A percentile compares a stretch with the other conserved stretches of the same genome.
These are phyloP conservation scores for Terfezia claveryi DNA, from an alignment of 495 filamentous ascomycete genomes.

Conservation along the genomic window DNA sequence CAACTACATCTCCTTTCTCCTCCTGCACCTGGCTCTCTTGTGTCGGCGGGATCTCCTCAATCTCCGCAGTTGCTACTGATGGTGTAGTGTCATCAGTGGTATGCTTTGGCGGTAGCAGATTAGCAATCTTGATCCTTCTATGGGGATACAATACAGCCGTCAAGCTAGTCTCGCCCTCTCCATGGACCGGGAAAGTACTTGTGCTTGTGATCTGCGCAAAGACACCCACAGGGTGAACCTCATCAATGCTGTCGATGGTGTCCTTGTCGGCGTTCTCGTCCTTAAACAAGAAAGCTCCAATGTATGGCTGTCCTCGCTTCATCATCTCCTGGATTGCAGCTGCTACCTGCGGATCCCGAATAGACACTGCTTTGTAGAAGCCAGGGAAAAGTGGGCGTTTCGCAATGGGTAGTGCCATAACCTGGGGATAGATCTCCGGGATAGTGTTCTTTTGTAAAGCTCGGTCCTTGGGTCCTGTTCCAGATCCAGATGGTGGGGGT, in stretches of 20 bases:
- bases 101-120: slow-evolving; percentile 40
- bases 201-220: slow-evolving; percentile 95
- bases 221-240: slow-evolving; percentile 86
- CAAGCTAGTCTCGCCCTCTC: slow-evolving; percentile 45
- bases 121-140: slow-evolving; percentile 73
- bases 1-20: slow-evolving; percentile 80
- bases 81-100: slow-evolving; percentile 20
- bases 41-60: slow-evolving; percentile 35
- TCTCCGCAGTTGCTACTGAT: slow-evolving; percentile 20
- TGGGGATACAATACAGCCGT: slow-evolving; percentile 93
- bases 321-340: slow-evolving; percentile 88
- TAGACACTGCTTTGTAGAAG: slow-evolving; percentile 96
- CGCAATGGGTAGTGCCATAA: slow-evolving; percentile 96
- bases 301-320: slow-evolving; percentile 92
- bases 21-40: slow-evolving; percentile 26
- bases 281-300: slow-evolving; percentile 91
- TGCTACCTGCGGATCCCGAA: slow-evolving; percentile 72
- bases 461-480: slow-evolving; percentile 29
- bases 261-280: slow-evolving; percentile 85
- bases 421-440: slow-evolving; percentile 90
- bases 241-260: slow-evolving; percentile 62
- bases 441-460: slow-evolving; percentile 67
- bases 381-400: slow-evolving; percentile 90
- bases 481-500: slow-evolving; percentile 27
- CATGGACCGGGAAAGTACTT: slow-evolving; percentile 70